Evolutionary conservation across 139 green algal species (phyloP).

Genomic region (Cymbomonas tetramitiformis): DNA sequence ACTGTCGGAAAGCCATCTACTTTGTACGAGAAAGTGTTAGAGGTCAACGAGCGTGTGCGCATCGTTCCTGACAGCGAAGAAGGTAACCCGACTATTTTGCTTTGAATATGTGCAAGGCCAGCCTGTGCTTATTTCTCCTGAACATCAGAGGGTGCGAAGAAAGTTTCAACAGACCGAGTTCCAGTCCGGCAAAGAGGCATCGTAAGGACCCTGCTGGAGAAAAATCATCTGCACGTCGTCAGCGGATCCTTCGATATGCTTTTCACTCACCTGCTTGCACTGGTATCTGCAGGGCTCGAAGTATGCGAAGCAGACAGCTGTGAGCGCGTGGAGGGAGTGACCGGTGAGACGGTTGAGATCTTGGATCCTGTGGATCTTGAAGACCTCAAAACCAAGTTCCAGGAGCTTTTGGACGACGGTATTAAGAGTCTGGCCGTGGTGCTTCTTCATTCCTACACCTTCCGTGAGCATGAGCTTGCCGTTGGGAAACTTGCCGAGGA

Average conservation of each 20-base stretch:
- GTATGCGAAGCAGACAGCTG: not conserved
- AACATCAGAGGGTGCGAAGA: no score
- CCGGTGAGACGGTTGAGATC: conserved; percentile 63
- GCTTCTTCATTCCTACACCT: conserved; percentile 82
- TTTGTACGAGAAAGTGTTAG: conserved; percentile 32
- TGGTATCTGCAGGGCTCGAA: no score
- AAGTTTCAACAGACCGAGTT: no score
- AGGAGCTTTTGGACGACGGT: conserved; percentile 37
- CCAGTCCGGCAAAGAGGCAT: no score
- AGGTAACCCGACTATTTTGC: no score
- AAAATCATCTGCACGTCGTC: no score
- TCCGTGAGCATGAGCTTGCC: conserved; percentile 62
- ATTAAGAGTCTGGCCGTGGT: conserved; percentile 75
- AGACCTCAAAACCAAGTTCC: conserved; percentile 28
- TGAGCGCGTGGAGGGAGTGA: conserved; percentile 26
- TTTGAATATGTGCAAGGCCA: no score
- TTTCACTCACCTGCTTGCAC: no score
- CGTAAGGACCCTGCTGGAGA: no score
- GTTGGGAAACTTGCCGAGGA: conserved; percentile 2
- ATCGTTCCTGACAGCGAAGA: no score
- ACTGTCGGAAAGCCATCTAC: conserved; percentile 28
- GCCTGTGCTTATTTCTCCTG: no score
- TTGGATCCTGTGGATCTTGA: conserved; percentile 41
- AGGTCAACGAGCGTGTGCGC: conserved; percentile 64
- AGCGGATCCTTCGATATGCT: no score